Evolutionary conservation across 164 flowering plant species (phyloP).

Genomic region (Protea cynaroides): DNA sequence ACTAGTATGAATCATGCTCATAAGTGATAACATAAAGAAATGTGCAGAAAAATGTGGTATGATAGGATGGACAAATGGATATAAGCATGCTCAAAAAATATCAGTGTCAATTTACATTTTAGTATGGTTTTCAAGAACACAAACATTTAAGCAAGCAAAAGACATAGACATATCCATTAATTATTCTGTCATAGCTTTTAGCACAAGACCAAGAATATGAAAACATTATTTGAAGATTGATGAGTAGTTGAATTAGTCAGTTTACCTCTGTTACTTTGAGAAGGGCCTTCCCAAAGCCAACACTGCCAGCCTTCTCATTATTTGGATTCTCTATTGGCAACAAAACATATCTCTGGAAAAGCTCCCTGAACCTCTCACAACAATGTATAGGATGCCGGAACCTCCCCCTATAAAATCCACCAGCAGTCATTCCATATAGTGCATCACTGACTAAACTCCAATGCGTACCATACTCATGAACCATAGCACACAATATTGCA

Average conservation of each 20-base stretch:
- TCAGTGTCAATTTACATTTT: too few species aligned
- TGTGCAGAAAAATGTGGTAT: too few species aligned
- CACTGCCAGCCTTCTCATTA: slow-evolving; percentile 50
- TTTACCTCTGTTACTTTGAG: slow-evolving; percentile 93
- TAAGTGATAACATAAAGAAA: too few species aligned
- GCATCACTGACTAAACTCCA: slow-evolving; percentile 89
- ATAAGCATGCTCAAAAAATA: too few species aligned
- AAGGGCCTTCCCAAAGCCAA: slow-evolving; percentile 71
- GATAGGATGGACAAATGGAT: too few species aligned
- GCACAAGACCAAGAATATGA: too few species aligned
- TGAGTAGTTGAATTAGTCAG: slow-evolving; percentile 2
- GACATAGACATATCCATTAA: too few species aligned
- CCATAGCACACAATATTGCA: slow-evolving; percentile 83
- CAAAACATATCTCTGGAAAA: slow-evolving; percentile 58
- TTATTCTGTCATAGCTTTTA: too few species aligned
- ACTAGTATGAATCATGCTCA: too few species aligned
- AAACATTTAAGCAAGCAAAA: too few species aligned
- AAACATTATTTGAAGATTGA: neutral
- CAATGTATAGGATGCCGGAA: slow-evolving; percentile 90
- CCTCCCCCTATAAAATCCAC: slow-evolving; percentile 87
- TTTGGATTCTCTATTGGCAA: slow-evolving; percentile 49
- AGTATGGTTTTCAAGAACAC: too few species aligned
- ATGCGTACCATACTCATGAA: slow-evolving; percentile 86
- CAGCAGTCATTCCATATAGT: slow-evolving; percentile 77
- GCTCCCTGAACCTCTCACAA: slow-evolving; percentile 89